Evolutionary conservation across 768 basidiomycete species (phyloP), one percentile per base, ranked within the genome.

Genomic region (Galerina marginata): DNA sequence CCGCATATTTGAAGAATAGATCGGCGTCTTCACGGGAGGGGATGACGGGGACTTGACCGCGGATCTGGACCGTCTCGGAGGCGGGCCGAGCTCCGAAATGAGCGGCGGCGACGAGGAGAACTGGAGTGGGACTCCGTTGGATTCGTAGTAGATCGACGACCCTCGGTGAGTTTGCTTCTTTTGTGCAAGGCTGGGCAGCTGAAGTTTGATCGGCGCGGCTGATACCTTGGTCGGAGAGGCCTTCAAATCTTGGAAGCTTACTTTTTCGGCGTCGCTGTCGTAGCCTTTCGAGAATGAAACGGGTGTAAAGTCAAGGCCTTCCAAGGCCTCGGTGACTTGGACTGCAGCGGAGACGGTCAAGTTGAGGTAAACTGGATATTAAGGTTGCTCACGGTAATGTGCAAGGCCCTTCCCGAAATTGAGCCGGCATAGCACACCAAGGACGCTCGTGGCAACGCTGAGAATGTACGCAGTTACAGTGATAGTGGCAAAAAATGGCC

Each of bases 361-460:
- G 26, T 40, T 33, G 10, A 9, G 29, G n/a, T 6, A 15, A 37
- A 29, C 11, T 46, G 20, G 14, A 51, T 14, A 36, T 11, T 50
- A 38, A 16, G 9, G 16, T 23, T 2, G 67, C 82, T 72, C 68
- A 86, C 85, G 70, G 62, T 80, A 86, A 33, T 85, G 81, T 4
- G 78, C 77, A 9, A 86, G 75, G 1, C 85, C 86, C 65, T 79
- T 82, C 9, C 82, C 85, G 65, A 86, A 87, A 63, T 85, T 80
- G 29, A 79, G 58, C 53, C 83, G 75, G 68, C 84, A 86, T n/a
- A 81, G 47, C 45, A 85, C 46, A 6, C 79, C 83, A 9, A 86
- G 61, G 33, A 74, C 59, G n/a, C 76, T 72, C 4, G 82, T 80
- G 6, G 71, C 61, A 7, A 83, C 66, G 36, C 79, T 69, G 14